Conservation (phyloP, 148 eudicot genomes). For the Fagopyrum homotropicum region DNA sequence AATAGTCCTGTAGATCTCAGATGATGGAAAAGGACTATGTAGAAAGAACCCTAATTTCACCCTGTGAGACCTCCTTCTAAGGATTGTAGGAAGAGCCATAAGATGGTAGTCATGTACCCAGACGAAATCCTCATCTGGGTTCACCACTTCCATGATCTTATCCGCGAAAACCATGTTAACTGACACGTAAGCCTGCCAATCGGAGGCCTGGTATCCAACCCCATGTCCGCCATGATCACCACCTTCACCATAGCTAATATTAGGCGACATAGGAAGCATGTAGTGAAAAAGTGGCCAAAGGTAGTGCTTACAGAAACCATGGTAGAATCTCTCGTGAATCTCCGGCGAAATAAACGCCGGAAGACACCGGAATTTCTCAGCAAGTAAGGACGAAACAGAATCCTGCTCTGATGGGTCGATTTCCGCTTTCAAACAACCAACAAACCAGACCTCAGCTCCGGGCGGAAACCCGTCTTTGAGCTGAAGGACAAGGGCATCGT, state of each 20-base stretch:
- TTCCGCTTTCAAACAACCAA: constrained; percentile 37
- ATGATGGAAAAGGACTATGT: constrained; percentile 72
- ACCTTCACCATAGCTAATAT: background rate
- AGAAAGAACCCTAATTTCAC: constrained; percentile 69
- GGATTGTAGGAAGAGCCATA: constrained; percentile 71
- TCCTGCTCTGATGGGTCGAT: constrained; percentile 52
- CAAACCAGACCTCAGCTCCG: constrained; percentile 38
- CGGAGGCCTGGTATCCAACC: constrained; percentile 39
- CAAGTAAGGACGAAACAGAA: constrained; percentile 33
- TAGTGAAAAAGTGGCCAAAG: constrained; percentile 84
- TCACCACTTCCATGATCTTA: constrained; percentile 53
- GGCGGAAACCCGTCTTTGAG: constrained; percentile 50
- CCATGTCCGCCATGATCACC: constrained; percentile 26
- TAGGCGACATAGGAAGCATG: constrained; percentile 47
- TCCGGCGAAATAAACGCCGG: constrained; percentile 55
- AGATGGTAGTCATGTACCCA: constrained; percentile 92
- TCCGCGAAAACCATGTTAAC: constrained; percentile 65
- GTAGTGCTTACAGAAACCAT: constrained; percentile 82
- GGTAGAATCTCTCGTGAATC: constrained; percentile 49
- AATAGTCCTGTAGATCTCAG: constrained; percentile 71
- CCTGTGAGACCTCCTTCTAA: constrained; percentile 45
- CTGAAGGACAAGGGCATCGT: constrained; percentile 48
- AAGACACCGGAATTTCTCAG: constrained; percentile 61
- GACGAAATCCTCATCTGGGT: constrained; percentile 62
- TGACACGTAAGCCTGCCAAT: constrained; percentile 74